phyloP scores from a whole-genome alignment of 805 yeast species.

The Blastobotrys americana region DNA sequence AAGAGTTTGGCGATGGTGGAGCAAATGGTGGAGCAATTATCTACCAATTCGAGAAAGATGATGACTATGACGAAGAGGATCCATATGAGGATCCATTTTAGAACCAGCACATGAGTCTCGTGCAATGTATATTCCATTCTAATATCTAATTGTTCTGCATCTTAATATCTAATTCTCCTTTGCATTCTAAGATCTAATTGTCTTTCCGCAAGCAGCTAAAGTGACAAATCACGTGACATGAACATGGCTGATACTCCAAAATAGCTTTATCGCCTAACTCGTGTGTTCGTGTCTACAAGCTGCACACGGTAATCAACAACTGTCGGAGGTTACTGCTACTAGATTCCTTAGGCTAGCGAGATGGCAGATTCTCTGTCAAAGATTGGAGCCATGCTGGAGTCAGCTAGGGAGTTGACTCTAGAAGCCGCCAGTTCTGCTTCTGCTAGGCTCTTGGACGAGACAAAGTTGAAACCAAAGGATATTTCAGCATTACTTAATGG shows the following conservation, averaged over 20 bases:
- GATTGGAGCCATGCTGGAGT: constrained; percentile 65
- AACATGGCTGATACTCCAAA: too few relatives aligned
- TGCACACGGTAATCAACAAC: too few relatives aligned
- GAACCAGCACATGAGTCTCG: too few relatives aligned
- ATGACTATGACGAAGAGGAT: constrained; percentile 96
- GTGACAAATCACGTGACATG: too few relatives aligned
- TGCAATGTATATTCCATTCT: too few relatives aligned
- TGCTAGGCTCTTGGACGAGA: constrained; percentile 55
- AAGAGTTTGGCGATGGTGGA: constrained; percentile 46
- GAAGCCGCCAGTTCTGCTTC: constrained; percentile 81
- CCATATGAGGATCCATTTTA: constrained; percentile 94
- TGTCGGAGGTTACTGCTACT: too few relatives aligned
- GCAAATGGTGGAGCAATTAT: constrained; percentile 89
- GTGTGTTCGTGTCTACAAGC: too few relatives aligned
- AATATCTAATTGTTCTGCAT: too few relatives aligned
- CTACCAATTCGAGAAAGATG: constrained; percentile 92
- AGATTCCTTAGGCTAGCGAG: background rate
- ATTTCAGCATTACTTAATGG: constrained; percentile 61
- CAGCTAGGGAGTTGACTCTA: constrained; percentile 69
- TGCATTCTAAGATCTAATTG: too few relatives aligned
- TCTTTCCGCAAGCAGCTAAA: too few relatives aligned
- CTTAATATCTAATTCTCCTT: too few relatives aligned
- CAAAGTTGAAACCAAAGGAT: constrained; percentile 54
- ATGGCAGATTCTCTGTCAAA: constrained; percentile 56
- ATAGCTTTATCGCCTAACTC: too few relatives aligned